phyloP scores from a whole-genome alignment of 2,329 filamentous ascomycete genomes.

The Akanthomyces lecanii region DNA sequence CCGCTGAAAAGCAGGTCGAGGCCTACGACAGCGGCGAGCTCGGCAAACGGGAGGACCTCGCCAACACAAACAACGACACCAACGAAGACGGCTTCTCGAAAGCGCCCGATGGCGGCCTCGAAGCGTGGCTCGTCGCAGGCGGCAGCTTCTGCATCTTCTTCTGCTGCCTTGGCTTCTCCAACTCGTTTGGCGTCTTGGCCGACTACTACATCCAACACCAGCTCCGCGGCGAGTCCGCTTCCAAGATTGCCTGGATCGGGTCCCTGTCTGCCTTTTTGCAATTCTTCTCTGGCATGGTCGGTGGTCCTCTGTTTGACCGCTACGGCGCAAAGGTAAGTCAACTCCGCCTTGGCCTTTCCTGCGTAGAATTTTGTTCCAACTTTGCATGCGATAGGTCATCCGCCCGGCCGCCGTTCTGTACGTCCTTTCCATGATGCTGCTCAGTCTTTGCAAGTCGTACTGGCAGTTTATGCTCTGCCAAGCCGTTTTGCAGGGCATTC shows the following conservation, averaged over 20 bases:
- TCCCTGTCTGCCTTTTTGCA: constrained; percentile 34
- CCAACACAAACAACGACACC: background rate
- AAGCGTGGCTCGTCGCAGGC: constrained; percentile 39
- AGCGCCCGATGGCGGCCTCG: constrained; percentile 31
- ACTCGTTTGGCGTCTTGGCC: constrained; percentile 43
- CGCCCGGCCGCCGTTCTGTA: constrained; percentile 30
- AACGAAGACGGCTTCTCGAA: background rate
- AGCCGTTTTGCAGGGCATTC: constrained; percentile 39
- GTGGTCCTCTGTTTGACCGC: constrained; percentile 39
- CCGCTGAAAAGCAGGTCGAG: background rate
- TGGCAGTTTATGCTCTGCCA: constrained; percentile 51
- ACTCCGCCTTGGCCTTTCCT: background rate
- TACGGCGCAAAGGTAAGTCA: constrained; percentile 28
- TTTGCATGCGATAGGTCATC: constrained; percentile 25
- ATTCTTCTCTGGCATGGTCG: constrained; percentile 32
- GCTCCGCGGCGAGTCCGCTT: constrained; percentile 27
- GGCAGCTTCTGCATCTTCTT: constrained; percentile 36
- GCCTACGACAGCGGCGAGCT: background rate
- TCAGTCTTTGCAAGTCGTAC: constrained; percentile 40
- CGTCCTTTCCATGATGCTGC: constrained; percentile 40
- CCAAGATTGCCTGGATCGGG: constrained; percentile 41
- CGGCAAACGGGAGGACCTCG: background rate
- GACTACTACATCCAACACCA: constrained; percentile 39
- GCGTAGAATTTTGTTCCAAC: too few species aligned
- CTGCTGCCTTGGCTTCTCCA: constrained; percentile 37